Evolutionary conservation across 371 early-diverging fungal species (phyloP).

Genomic region (Phascolomyces articulosus): DNA sequence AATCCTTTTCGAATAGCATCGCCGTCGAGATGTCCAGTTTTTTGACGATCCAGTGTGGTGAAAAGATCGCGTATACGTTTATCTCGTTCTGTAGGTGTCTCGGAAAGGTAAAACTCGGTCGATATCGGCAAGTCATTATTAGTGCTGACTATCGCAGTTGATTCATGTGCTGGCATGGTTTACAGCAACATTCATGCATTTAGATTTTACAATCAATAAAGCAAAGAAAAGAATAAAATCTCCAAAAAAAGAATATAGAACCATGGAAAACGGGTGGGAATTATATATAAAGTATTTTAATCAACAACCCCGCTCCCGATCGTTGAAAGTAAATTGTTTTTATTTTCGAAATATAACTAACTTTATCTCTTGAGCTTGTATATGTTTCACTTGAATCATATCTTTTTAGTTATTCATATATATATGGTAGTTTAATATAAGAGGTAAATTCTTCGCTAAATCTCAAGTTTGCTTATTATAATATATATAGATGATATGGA

Average conservation of each 20-base stretch:
- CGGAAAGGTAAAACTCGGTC: constrained; percentile 38
- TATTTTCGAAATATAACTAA: no score
- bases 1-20: constrained; percentile 46
- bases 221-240: background rate
- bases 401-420: no score
- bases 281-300: background rate
- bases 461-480: no score
- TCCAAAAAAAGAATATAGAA: background rate
- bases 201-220: background rate
- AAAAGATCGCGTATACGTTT: constrained; percentile 46
- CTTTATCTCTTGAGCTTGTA: no score
- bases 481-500: no score
- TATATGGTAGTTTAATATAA: no score
- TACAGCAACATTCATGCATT: constrained; percentile 2
- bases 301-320: background rate
- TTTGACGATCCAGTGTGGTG: constrained; percentile 39
- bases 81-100: constrained; percentile 42
- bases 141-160: constrained; percentile 4
- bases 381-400: no score
- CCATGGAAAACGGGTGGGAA: background rate
- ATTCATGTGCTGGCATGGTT: constrained; percentile 5
- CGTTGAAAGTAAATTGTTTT: background rate
- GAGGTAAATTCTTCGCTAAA: no score
- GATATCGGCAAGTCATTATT: constrained; percentile 16
- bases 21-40: constrained; percentile 35